Evolutionary conservation across 345 rosid genomes (phyloP), one percentile per base, ranked within the genome.

Genomic region (Trapa bicornis): DNA sequence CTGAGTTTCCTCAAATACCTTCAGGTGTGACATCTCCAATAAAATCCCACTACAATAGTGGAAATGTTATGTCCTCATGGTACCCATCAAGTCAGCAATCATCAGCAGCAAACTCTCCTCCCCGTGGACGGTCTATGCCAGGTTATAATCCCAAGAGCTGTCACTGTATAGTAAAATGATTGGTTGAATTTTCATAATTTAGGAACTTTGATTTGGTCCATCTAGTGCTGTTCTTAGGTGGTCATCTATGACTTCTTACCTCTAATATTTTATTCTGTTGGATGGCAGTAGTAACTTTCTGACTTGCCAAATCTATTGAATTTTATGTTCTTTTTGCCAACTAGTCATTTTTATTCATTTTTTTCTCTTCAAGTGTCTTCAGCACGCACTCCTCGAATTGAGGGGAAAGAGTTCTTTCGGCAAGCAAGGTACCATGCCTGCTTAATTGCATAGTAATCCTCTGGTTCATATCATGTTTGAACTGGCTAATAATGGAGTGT

Each of bases 401-500:
- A 90, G 80, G 98, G 98, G 64, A 90, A 93, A 78, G 97, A 93
- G 82, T 88, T 93, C 85, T 90, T 93, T 78, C 89, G 95, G 75
- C 98, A 87, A 70, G 98, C 96, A 61, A 90, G 98, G 97, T 84
- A 75, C 73, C 56, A 62, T 43, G 53, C 33, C 33, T 41, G n/a
- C 62, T 42, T 70, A 61, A 65, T 32, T 64, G 13, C 42, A 33
- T 65, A 56, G 32, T 73, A 42, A 54, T 33, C 37, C 32, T n/a
- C 42, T 36, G 6, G 10, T 39, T 70, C 35, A n/a, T 29, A 9
- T n/a, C 38, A 5, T 57, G 37, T n/a, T 47, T 37, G 6, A 29
- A 17, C 29, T 32, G 71, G n/a, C 16, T 32, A 48, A 39, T 71
- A 6, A 43, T 43, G 50, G 42, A 35, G 39, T 22, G 13, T 15